Percentiles rank a stretch among this genome's conserved stretches.
phyloP scores from a whole-genome alignment of 2,329 filamentous ascomycete genomes.

The Triangularia verruculosa region DNA sequence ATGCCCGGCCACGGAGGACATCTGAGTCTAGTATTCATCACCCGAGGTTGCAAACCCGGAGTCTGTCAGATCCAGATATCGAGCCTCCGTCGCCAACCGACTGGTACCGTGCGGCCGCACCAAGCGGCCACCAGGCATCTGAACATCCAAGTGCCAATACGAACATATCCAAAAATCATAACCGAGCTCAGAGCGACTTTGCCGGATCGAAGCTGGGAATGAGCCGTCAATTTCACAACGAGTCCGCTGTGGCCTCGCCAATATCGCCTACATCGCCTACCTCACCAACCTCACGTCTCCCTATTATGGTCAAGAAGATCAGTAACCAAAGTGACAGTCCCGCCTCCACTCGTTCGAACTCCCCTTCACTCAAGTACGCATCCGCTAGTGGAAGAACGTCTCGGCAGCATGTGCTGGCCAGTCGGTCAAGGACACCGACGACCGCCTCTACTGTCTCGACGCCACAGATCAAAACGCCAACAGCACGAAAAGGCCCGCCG shows the following conservation, averaged over 20 bases:
- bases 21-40: conserved; percentile 68
- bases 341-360: conserved; percentile 54
- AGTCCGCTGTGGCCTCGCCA: conserved; percentile 22
- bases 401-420: conserved; percentile 34
- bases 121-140: conserved; percentile 24
- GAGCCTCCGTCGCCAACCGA: conserved; percentile 64
- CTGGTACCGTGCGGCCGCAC: conserved; percentile 53
- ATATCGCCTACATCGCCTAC: conserved; percentile 28
- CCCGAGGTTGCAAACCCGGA: conserved; percentile 47
- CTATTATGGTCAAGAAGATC: conserved; percentile 39
- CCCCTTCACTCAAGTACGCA: conserved; percentile 47
- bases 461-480: conserved; percentile 39
- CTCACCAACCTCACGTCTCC: conserved; percentile 37
- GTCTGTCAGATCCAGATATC: conserved; percentile 53
- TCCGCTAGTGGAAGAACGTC: conserved; percentile 41
- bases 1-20: conserved; percentile 55
- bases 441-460: conserved; percentile 25
- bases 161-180: conserved; percentile 42
- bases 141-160: conserved; percentile 23
- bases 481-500: conserved; percentile 41
- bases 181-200: conserved; percentile 60
- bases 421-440: conserved; percentile 41
- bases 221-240: conserved; percentile 12
- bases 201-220: conserved; percentile 31
- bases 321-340: conserved; percentile 47